Evolutionary conservation across 1,284 basidiomycete species (phyloP), one percentile per base, ranked within the genome.

Genomic region (Vanrija sp.): DNA sequence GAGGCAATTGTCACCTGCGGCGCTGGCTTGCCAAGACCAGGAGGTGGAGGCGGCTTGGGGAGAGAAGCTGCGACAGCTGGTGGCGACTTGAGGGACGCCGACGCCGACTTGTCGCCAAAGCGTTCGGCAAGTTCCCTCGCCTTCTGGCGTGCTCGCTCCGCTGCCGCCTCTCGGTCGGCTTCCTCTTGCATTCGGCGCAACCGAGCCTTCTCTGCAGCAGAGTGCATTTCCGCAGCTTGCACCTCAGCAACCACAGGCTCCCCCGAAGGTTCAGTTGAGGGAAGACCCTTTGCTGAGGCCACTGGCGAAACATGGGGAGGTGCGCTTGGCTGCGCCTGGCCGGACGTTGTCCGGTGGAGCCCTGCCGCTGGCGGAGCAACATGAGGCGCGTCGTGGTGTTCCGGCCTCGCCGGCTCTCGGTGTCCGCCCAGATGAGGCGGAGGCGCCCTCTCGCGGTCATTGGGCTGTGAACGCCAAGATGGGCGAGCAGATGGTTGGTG

Each of bases 201-300:
- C 47, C 85, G 85, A 1, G 93, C 93, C 47, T 91, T 83, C 63
- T 90, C 91, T 3, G 92, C 93, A 4, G 90, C 90, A 51, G 78
- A 83, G 59, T 92, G 89, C 92, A 97, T 95, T 45, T 89, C 82
- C 41, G 85, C 84, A 63, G 88, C 88, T 61, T 88, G 84, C 9
- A 81, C 79, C 58, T 85, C 85, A 50, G 53, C 64, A 20, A 63
- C 31, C 31, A 31, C 31, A 31, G 31, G 77, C 69, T 43, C 80
- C 69, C 15, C 75, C 56, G 6, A 70, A 35, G 53, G 20, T 8
- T 44, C 42, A 8, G 42, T 8, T 12, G 42, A 19, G 10, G 24
- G 20, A 24, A 23, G 20, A 27, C 22, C 45, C 41, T 47, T 51
- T 22, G 35, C 51, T 25, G 19, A 9, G 4, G 9, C 22, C 22